Evolutionary conservation across 2,329 filamentous ascomycete genomes (phyloP).

Genomic region (Paecilomyces niveus): DNA sequence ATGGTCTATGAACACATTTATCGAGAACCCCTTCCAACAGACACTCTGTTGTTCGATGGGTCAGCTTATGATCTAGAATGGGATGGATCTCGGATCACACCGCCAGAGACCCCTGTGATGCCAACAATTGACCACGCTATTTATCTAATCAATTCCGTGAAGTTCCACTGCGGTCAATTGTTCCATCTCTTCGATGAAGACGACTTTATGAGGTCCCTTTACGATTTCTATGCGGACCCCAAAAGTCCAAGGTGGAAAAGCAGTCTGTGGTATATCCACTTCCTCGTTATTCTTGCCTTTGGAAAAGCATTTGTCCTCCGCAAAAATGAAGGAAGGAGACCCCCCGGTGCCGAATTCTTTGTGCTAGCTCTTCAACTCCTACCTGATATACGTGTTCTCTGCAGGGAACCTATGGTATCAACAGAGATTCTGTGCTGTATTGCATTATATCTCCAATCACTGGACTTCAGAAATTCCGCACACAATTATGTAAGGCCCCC

Average conservation of each 20-base stretch:
- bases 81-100: slow-evolving; percentile 32
- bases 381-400: slow-evolving; percentile 19
- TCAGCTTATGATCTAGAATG: slow-evolving; percentile 47
- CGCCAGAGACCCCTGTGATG: slow-evolving; percentile 26
- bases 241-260: slow-evolving; percentile 17
- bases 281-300: slow-evolving; percentile 48
- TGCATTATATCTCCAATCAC: slow-evolving; percentile 46
- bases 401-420: slow-evolving; percentile 38
- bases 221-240: slow-evolving; percentile 34
- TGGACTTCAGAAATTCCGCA: slow-evolving; percentile 42
- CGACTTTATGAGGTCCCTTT: slow-evolving; percentile 41
- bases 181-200: slow-evolving; percentile 50
- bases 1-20: slow-evolving; percentile 43
- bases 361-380: slow-evolving; percentile 39
- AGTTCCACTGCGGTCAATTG: slow-evolving; percentile 48
- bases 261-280: slow-evolving; percentile 47
- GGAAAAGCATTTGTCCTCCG: slow-evolving; percentile 47
- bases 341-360: slow-evolving; percentile 44
- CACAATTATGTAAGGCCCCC: slow-evolving; percentile 37
- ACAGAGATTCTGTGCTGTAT: slow-evolving; percentile 47
- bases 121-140: slow-evolving; percentile 45
- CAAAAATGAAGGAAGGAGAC: slow-evolving; percentile 26
- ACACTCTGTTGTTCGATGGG: slow-evolving; percentile 45
- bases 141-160: slow-evolving; percentile 48
- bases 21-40: slow-evolving; percentile 35